phyloP scores from a whole-genome alignment of 139 green algal species.

The Chlamydomonas incerta region DNA sequence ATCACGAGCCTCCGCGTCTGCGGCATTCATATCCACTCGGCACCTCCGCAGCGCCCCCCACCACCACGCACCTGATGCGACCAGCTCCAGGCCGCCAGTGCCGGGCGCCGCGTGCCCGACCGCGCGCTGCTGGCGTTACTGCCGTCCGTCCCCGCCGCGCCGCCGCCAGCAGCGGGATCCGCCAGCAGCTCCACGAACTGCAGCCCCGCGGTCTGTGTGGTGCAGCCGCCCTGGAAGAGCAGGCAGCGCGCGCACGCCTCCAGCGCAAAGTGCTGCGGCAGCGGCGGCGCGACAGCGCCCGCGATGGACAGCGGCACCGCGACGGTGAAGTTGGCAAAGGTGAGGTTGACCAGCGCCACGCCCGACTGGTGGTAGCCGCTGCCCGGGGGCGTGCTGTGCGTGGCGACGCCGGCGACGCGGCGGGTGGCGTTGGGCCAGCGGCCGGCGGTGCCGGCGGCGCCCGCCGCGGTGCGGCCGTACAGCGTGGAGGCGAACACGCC shows the following conservation, averaged over 20 bases:
- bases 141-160: no score
- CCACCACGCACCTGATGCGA: slow-evolving; percentile 9
- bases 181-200: slow-evolving; percentile 16
- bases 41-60: no score
- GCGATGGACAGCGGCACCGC: not conserved
- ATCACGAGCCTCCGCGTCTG: no score
- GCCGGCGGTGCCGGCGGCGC: slow-evolving; percentile 43
- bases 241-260: slow-evolving; percentile 41
- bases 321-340: slow-evolving; percentile 46
- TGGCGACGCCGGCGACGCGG: slow-evolving; percentile 51
- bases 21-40: no score
- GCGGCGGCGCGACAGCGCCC: no score
- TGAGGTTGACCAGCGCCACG: slow-evolving; percentile 54
- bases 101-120: not conserved
- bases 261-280: slow-evolving; percentile 25
- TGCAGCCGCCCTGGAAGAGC: slow-evolving; percentile 50
- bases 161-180: no score
- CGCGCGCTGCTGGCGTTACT: no score
- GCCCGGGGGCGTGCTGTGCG: slow-evolving; percentile 27
- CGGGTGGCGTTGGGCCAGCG: slow-evolving; percentile 21
- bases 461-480: slow-evolving; percentile 41
- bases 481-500: slow-evolving; percentile 48
- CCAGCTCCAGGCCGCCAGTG: slow-evolving; percentile 15
- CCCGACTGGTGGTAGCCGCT: not conserved
- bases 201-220: slow-evolving; percentile 38